Evolutionary conservation across 257 asterid genomes (phyloP).

Genomic region (Solanum chilense): DNA sequence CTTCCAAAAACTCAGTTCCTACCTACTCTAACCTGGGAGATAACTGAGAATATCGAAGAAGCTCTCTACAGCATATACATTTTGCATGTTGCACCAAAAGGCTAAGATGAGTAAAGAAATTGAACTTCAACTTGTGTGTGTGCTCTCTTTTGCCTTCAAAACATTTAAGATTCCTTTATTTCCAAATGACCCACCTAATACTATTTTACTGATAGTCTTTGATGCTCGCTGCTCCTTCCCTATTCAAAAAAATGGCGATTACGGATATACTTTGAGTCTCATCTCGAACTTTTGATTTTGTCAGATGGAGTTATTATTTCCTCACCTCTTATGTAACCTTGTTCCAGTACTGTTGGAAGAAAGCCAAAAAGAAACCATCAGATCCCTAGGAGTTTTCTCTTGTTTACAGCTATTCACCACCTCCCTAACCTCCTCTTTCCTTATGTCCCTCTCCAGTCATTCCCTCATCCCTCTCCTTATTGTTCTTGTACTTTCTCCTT

Average conservation of each 20-base stretch:
- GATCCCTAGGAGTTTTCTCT: background rate
- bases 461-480: background rate
- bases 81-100: background rate
- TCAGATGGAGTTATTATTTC: background rate
- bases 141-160: background rate
- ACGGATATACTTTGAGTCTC: background rate
- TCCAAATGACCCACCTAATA: background rate
- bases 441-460: background rate
- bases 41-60: background rate
- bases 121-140: background rate
- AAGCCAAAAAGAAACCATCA: background rate
- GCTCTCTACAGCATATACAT: background rate
- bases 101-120: background rate
- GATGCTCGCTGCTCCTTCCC: background rate
- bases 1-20: background rate
- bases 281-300: background rate
- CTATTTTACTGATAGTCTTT: background rate
- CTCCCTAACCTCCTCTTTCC: background rate
- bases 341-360: background rate
- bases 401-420: background rate
- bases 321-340: background rate
- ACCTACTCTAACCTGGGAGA: background rate
- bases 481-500: background rate
- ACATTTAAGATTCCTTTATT: background rate
- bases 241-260: background rate